Base-by-base conservation (phyloP, 345 rosid species). In the Citrus reticulata region DNA sequence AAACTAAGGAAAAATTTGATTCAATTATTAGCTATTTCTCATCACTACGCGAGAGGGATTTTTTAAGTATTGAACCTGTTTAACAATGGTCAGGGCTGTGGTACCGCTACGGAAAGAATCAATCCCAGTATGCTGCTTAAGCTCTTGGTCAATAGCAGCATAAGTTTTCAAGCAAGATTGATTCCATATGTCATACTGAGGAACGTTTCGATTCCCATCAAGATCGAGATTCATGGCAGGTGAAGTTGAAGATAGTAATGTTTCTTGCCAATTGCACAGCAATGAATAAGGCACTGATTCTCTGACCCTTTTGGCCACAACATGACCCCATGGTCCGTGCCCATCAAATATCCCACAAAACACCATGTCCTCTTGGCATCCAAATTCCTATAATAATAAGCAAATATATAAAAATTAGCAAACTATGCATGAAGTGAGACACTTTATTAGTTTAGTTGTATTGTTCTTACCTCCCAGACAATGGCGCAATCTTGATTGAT, bases 291-390 rank as follows among this genome's bases (percentile, higher is more conserved):
- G 93, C 71, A 92, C 82, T 19, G 86, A 80, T 58, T 83, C 82
- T 79, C 89, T 84, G 3, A 90, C 92, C 77, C 80, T 88, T 85
- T 89, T 93, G 71, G 98, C 81, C 58, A 93, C 82, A 32, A 87
- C 67, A 84, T 95, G 97, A 29, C 95, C 98, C 98, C 98, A 93
- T 63, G 95, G 91, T 42, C 98, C 99, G 77, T 95, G 99, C 35
- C 99, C 99, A 85, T 95, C 99, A 82, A 92, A 93, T 27, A 95
- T 82, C 78, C 98, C 97, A 84, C 95, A 92, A 42, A 93, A 91
- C 27, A 86, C 84, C 90, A 89, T 87, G 81, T 95, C 99, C 71
- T 90, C 95, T 83, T 93, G 97, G 83, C 94, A 90, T 25, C 99
- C 97, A 68, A 88, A 93, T 80, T 95, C 97, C 97, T 95, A 57